phyloP scores from a whole-genome alignment of 805 yeast species.

The Novakomyces olei region DNA sequence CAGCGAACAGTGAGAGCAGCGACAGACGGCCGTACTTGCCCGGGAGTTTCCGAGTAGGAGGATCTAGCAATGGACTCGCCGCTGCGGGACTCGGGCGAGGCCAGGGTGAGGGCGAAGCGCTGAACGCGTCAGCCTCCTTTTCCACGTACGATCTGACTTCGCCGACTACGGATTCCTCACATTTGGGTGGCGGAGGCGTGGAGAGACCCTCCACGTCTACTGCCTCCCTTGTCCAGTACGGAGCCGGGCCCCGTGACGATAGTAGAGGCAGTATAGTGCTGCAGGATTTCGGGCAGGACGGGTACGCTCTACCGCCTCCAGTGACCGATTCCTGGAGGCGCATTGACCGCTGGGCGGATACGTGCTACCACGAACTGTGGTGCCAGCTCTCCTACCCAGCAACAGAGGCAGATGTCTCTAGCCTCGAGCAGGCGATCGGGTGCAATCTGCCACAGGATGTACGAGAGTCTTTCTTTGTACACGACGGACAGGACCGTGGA shows the following conservation, averaged over 20 bases:
- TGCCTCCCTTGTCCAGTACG: too few relatives aligned
- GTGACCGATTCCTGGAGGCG: slow-evolving; percentile 72
- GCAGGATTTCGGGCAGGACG: slow-evolving; percentile 24
- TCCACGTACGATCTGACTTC: neutral
- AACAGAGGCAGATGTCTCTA: slow-evolving; percentile 55
- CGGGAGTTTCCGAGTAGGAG: too few relatives aligned
- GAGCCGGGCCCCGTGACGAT: too few relatives aligned
- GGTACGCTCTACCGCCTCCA: slow-evolving; percentile 37
- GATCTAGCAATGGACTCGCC: too few relatives aligned
- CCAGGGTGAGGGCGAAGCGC: neutral
- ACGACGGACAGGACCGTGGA: slow-evolving; percentile 75
- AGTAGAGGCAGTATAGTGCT: slow-evolving; percentile 16
- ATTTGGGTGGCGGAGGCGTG: neutral
- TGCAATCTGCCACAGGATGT: slow-evolving; percentile 61
- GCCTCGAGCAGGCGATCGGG: slow-evolving; percentile 63
- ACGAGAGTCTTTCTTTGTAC: slow-evolving; percentile 52
- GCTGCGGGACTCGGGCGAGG: slow-evolving; percentile 2
- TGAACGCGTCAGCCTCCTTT: neutral
- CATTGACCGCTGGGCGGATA: slow-evolving; percentile 61
- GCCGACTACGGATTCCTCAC: neutral
- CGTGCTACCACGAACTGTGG: slow-evolving; percentile 57
- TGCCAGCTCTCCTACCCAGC: slow-evolving; percentile 63
- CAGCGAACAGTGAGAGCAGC: neutral
- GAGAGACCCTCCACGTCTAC: neutral
- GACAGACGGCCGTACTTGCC: slow-evolving; percentile 1